Evolutionary conservation across 176 grass and related monocot species (phyloP).

Genomic region (Alopecurus myosuroides): DNA sequence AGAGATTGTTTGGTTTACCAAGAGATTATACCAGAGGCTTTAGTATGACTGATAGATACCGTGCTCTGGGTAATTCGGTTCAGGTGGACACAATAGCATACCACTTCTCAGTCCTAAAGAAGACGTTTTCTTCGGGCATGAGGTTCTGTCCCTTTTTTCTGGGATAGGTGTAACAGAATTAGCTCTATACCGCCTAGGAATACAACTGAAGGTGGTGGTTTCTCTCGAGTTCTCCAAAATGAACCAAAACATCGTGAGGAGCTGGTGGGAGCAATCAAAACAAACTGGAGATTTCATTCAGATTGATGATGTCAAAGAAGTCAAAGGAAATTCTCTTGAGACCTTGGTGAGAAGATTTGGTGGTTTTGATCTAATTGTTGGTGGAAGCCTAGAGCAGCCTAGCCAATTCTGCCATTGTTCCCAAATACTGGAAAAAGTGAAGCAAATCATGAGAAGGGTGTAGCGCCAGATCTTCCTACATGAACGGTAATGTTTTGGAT

Average conservation of each 20-base stretch:
- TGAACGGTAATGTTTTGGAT: background rate
- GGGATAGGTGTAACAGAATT: constrained; percentile 59
- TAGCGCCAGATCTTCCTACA: background rate
- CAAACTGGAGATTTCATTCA: constrained; percentile 30
- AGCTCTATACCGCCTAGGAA: constrained; percentile 33
- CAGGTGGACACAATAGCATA: constrained; percentile 48
- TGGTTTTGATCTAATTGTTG: background rate
- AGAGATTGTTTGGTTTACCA: constrained; percentile 14
- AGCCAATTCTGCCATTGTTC: background rate
- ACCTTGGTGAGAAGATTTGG: background rate
- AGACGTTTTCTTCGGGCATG: constrained; percentile 34
- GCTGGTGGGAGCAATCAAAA: constrained; percentile 47
- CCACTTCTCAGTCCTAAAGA: constrained; percentile 30
- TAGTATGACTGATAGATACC: constrained; percentile 39
- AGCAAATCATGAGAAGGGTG: background rate
- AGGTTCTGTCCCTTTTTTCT: constrained; percentile 39
- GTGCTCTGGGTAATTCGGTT: constrained; percentile 43
- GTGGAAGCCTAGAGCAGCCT: background rate
- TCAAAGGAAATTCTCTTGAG: background rate
- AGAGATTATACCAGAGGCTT: constrained; percentile 44
- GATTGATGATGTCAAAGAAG: background rate
- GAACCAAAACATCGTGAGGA: constrained; percentile 21
- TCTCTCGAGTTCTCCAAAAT: constrained; percentile 4
- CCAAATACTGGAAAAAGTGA: background rate
- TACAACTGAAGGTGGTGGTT: constrained; percentile 35